Conservation (phyloP, 2,329 filamentous ascomycete genomes). For the Apiospora saccharicola region DNA sequence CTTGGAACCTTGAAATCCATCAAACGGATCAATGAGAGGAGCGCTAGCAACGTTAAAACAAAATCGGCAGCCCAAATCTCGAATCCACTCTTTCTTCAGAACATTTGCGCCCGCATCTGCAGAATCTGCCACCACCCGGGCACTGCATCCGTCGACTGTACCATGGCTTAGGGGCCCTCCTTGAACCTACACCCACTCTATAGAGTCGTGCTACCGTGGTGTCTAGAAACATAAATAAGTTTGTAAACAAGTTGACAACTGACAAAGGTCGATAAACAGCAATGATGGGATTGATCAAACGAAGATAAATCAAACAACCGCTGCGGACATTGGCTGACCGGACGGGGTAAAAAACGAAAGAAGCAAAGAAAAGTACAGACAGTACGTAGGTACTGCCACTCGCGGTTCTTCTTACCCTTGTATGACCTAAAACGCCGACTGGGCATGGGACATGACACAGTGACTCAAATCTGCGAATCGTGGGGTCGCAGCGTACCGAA, state of each 20-base stretch:
- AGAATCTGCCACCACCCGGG: conserved; percentile 10
- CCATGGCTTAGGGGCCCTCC: not conserved
- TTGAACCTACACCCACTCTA: not conserved
- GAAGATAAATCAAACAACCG: not conserved
- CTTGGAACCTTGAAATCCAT: conserved; percentile 20
- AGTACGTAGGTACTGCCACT: not conserved
- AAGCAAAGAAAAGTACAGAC: not conserved
- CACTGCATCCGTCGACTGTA: conserved; percentile 8
- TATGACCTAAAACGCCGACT: conserved; percentile 21
- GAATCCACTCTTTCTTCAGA: conserved; percentile 12
- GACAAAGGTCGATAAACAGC: not conserved
- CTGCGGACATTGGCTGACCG: not conserved
- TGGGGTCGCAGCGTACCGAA: conserved; percentile 2
- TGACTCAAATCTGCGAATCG: conserved; percentile 19
- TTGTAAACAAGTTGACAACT: not conserved
- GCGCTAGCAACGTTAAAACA: conserved; percentile 18
- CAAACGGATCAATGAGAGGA: conserved; percentile 16
- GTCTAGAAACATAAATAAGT: not conserved
- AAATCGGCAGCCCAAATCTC: conserved; percentile 18
- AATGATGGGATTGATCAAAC: not conserved
- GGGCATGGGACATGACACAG: conserved; percentile 20
- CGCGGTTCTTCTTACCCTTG: not conserved
- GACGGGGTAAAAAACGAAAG: not conserved
- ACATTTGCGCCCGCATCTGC: conserved; percentile 11
- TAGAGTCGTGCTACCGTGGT: not conserved